Base-by-base conservation (phyloP, 2,329 filamentous ascomycete genomes). In the Fusarium xylarioides region DNA sequence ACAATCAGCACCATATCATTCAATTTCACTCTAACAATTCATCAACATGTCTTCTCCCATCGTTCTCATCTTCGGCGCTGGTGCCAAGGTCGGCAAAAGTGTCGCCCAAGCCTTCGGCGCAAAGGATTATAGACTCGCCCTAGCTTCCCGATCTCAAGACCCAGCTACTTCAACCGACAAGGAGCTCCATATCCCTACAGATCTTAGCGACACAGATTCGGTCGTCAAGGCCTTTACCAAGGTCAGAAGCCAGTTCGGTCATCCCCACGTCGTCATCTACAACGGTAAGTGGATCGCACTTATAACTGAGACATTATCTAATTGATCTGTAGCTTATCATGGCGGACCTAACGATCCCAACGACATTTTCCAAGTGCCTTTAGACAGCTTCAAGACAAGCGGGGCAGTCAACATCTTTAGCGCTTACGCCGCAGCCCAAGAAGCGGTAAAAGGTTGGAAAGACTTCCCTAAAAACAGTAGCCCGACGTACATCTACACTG, bases 11-110 rank as follows among this genome's bases (percentile, higher is more conserved):
- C 4, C 9, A 14, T 1, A 14, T 10, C 6, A 10, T 15, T 10
- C 2, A n/a, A 7, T 12, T 5, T n/a, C 2, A 18, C 7, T 12
- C 5, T 7, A 28, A 9, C 19, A 11, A 8, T 5, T 3, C 4
- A 37, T n/a, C 15, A 12, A 14, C 14, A 69, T 69, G 66, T 26
- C 47, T 16, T 47, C 57, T 4, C 40, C 49, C 12, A 16, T 57
- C 1, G 61, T 28, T 14, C 64, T 72, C 10, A 61, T 72, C 16
- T 60, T 72, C 9, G 69, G 69, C 5, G 64, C 69, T 1, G 69
- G 69, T 7, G 55, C 69, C n/a, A 66, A 57, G 3, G 43, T 69
- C 18, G 69, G 69, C 11, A 40, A 30, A n/a, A 55, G 54, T 11
- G 59, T 72, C 7, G 69, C 69, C 4, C 40, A 73, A 19, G 44